phyloP scores from a whole-genome alignment of 805 yeast genomes.

The Candida jianshihensis region DNA sequence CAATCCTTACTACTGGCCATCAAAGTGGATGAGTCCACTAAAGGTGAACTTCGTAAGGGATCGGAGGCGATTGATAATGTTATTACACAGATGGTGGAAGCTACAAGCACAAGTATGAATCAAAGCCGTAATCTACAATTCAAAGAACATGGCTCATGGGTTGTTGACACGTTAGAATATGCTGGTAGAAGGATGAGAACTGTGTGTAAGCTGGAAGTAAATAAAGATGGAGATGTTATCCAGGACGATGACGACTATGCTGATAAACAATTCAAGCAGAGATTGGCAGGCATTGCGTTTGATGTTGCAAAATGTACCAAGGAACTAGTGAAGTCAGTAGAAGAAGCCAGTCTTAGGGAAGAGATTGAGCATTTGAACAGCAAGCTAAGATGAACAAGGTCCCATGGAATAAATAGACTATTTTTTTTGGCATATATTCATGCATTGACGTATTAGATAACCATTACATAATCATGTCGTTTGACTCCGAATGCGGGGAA shows the following conservation, averaged over 20 bases:
- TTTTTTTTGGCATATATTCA: too few species aligned
- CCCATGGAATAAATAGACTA: too few species aligned
- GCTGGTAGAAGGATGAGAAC: constrained; percentile 78
- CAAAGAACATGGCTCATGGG: constrained; percentile 89
- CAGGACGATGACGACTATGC: constrained; percentile 71
- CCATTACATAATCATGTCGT: too few species aligned
- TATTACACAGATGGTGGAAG: constrained; percentile 82
- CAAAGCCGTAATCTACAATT: constrained; percentile 80
- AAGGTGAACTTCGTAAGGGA: constrained; percentile 64
- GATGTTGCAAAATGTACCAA: constrained; percentile 96
- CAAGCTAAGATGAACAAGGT: constrained; percentile 26
- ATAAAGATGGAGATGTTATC: constrained; percentile 28
- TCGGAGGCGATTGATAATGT: constrained; percentile 73
- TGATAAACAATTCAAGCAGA: constrained; percentile 83
- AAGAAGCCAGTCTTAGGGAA: constrained; percentile 83
- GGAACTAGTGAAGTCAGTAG: constrained; percentile 92
- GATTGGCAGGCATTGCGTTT: constrained; percentile 92
- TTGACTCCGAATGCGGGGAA: too few species aligned
- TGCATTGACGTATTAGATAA: too few species aligned
- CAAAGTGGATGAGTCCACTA: constrained; percentile 68
- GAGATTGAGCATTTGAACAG: constrained; percentile 80
- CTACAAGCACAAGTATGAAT: constrained; percentile 80
- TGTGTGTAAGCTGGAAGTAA: constrained; percentile 47
- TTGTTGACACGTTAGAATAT: constrained; percentile 78
- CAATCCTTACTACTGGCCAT: constrained; percentile 74